These are phyloP conservation scores for Arthroderma sp. DNA, from an alignment of 2,329 filamentous ascomycete genomes.

Conservation along the genomic window DNA sequence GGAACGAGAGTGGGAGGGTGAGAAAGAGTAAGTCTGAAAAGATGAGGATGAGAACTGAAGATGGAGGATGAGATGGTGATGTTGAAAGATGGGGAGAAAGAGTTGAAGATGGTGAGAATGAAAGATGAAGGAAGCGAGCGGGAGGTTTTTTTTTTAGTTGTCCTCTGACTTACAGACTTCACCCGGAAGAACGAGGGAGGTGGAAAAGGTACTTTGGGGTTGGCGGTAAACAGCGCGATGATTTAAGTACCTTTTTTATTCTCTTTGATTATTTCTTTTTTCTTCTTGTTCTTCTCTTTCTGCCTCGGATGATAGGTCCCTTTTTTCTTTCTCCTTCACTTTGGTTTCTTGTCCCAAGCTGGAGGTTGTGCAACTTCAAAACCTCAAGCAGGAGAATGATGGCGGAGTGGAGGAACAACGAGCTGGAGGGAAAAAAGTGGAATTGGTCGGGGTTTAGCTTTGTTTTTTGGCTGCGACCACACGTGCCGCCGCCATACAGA, in stretches of 20 bases:
- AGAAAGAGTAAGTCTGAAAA: too few relatives aligned
- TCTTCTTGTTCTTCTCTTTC: neutral
- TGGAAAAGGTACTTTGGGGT: neutral
- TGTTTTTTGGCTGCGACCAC: too few relatives aligned
- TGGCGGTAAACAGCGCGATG: neutral
- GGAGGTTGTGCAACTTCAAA: too few relatives aligned
- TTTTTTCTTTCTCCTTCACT: neutral
- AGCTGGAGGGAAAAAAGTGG: too few relatives aligned
- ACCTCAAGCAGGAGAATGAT: too few relatives aligned
- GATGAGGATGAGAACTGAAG: too few relatives aligned
- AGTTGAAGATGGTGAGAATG: neutral
- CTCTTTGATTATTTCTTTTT: neutral
- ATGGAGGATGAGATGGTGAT: neutral
- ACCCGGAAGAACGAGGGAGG: neutral
- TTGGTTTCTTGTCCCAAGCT: neutral
- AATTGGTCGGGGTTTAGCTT: too few relatives aligned
- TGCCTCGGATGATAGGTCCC: neutral
- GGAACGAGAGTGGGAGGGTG: too few relatives aligned
- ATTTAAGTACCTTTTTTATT: neutral
- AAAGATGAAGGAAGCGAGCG: too few relatives aligned
- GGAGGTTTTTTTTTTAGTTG: neutral
- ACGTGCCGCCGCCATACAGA: too few relatives aligned
- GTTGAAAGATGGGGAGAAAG: neutral
- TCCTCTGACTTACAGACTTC: neutral
- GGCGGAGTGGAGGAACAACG: too few relatives aligned